Percentiles rank a stretch among this genome's conserved stretches.
Evolutionary conservation across 139 green algal species (phyloP).

Genomic region (Dunaliella sp.): DNA sequence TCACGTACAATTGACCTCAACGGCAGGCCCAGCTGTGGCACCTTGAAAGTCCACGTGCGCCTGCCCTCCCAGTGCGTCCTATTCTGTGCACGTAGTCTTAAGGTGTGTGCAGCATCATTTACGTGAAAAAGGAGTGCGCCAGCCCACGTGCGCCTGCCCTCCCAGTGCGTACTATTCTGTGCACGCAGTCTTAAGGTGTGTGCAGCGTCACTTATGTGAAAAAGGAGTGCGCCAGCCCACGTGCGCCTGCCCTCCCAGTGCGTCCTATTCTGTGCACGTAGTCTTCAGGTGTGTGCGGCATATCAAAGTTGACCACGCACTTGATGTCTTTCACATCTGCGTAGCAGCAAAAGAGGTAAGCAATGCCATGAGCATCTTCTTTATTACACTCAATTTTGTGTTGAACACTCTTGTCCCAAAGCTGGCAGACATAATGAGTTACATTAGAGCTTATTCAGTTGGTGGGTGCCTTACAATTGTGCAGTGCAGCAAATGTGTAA

Average conservation of each 20-base stretch:
- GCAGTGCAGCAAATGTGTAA: no score
- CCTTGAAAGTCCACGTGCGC: no score
- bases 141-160: no score
- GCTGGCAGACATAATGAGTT: no score
- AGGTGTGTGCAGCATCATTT: background rate
- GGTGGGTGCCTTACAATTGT: no score
- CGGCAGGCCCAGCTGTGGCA: no score
- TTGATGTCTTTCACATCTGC: conserved; percentile 94
- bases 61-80: no score
- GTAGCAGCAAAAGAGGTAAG: conserved; percentile 6
- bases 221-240: conserved; percentile 77
- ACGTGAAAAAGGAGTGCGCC: background rate
- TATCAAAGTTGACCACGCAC: conserved; percentile 86
- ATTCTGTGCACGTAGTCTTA: background rate
- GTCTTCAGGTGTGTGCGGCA: conserved; percentile 83
- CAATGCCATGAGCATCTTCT: background rate
- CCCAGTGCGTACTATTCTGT: no score
- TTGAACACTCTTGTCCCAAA: no score
- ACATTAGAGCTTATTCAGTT: no score
- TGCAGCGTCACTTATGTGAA: conserved; percentile 58
- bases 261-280: conserved; percentile 91
- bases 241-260: conserved; percentile 84
- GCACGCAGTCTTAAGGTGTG: conserved; percentile 65
- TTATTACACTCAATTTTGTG: no score
- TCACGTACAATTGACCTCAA: no score